These are phyloP conservation scores for Umbelopsis ramanniana DNA, from an alignment of 192 early-diverging fungal genomes.

Conservation along the genomic window DNA sequence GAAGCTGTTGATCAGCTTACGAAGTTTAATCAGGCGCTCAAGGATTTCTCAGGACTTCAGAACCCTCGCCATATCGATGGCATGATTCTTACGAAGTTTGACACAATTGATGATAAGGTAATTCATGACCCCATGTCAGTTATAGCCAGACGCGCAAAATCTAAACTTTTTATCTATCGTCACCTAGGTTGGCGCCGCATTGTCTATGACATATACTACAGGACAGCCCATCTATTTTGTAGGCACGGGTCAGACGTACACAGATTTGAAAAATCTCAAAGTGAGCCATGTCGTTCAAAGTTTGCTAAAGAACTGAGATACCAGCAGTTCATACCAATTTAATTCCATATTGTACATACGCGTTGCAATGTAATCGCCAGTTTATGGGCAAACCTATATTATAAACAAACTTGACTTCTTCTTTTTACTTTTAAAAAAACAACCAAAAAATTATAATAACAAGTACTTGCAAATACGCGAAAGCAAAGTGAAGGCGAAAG, in stretches of 20 bases:
- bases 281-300: conserved; percentile 74
- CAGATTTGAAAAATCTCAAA: conserved; percentile 89
- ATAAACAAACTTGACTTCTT: background rate
- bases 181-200: conserved; percentile 83
- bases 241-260: conserved; percentile 97
- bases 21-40: conserved; percentile 94
- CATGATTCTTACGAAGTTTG: conserved; percentile 96
- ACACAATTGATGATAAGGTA: conserved; percentile 94
- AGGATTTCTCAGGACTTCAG: conserved; percentile 83
- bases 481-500: background rate
- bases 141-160: background rate
- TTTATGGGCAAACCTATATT: conserved; percentile 5
- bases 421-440: background rate
- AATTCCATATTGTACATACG: conserved; percentile 20
- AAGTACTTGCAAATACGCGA: background rate
- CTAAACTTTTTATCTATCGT: background rate
- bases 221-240: conserved; percentile 96
- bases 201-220: conserved; percentile 96
- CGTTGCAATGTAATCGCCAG: conserved; percentile 16
- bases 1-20: conserved; percentile 95
- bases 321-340: conserved; percentile 14
- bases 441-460: background rate
- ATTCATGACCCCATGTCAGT: background rate
- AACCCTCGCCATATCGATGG: conserved; percentile 93
- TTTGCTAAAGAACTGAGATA: conserved; percentile 58